phyloP scores from a whole-genome alignment of 208 protist species.

The Acanthamoeba quina region DNA sequence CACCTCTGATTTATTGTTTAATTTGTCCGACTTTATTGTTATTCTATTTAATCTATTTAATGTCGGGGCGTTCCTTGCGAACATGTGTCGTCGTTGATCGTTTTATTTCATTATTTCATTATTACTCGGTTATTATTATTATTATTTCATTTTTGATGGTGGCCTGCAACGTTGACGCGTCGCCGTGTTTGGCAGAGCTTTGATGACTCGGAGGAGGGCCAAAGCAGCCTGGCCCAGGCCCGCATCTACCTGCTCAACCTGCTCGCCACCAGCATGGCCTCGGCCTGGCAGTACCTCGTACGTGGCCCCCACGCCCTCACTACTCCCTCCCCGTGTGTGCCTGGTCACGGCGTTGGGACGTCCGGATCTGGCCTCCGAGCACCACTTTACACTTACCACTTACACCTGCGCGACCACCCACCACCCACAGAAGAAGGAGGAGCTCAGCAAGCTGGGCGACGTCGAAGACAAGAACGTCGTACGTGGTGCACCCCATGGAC shows the following conservation, averaged over 20 bases:
- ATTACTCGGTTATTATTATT: background rate
- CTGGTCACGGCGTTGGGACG: too few species aligned
- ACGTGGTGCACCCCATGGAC: background rate
- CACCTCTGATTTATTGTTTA: background rate
- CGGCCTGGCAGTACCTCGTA: conserved; percentile 9
- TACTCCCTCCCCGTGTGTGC: background rate
- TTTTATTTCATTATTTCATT: too few species aligned
- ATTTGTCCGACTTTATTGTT: background rate
- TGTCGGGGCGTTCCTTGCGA: too few species aligned
- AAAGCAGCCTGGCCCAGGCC: background rate
- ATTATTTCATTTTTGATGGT: background rate
- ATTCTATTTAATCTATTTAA: background rate
- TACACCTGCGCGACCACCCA: too few species aligned
- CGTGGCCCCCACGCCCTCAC: background rate
- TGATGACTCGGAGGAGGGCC: background rate
- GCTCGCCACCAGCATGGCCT: background rate
- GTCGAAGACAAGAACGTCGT: conserved; percentile 77
- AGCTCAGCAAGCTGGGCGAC: conserved; percentile 78
- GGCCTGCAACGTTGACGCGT: background rate
- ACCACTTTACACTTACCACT: too few species aligned
- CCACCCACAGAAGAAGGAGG: conserved; percentile 50
- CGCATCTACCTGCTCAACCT: background rate
- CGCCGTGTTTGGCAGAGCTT: background rate
- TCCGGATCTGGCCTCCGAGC: too few species aligned
- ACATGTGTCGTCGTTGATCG: too few species aligned